A percentile compares a stretch with the other conserved stretches of the same genome.
Evolutionary conservation across 805 yeast genomes (phyloP).

Genomic region (Monosporozyma siamensis): DNA sequence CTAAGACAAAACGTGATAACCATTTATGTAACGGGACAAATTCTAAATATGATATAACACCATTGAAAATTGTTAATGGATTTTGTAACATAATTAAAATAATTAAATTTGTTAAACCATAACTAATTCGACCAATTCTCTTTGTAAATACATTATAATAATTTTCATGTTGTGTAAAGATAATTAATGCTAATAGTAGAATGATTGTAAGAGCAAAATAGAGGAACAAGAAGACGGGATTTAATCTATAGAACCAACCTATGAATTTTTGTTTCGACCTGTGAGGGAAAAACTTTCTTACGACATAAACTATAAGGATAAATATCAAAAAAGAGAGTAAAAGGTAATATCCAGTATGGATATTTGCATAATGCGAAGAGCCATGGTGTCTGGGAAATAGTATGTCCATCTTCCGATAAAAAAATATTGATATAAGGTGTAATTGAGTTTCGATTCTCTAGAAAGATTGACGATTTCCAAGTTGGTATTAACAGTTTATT

Average conservation of each 20-base stretch:
- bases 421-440: too few relatives aligned
- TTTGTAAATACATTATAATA: conserved; percentile 24
- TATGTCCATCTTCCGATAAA: too few relatives aligned
- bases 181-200: conserved; percentile 20
- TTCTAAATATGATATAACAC: conserved; percentile 39
- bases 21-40: conserved; percentile 57
- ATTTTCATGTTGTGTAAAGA: neutral
- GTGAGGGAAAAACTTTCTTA: conserved; percentile 15
- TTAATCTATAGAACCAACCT: neutral
- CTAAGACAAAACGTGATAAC: conserved; percentile 51
- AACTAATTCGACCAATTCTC: conserved; percentile 54
- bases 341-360: conserved; percentile 51
- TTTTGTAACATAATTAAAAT: conserved; percentile 50
- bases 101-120: conserved; percentile 49
- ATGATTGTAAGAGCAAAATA: neutral
- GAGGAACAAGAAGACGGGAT: neutral
- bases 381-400: conserved; percentile 38
- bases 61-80: conserved; percentile 35
- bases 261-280: conserved; percentile 1
- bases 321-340: conserved; percentile 37
- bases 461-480: too few relatives aligned
- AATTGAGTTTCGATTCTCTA: too few relatives aligned
- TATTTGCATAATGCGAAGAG: conserved; percentile 43
- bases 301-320: conserved; percentile 28
- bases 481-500: too few relatives aligned